Conservation (phyloP, 2,329 filamentous ascomycete species). For the Pyrenochaeta sp. region DNA sequence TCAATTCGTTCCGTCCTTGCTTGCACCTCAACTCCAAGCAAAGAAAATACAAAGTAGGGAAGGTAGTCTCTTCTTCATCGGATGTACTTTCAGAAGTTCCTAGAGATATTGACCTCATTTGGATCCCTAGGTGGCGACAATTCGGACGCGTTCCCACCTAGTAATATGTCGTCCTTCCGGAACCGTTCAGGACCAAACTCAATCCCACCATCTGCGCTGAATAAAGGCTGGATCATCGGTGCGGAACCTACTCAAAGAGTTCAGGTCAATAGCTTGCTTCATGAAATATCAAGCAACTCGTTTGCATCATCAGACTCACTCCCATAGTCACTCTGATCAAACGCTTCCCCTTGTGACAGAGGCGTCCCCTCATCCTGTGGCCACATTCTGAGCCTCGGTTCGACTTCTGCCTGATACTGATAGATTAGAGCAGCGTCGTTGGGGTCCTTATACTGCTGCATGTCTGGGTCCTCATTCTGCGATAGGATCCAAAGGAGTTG, state of each 20-base stretch:
- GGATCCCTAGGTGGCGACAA: background rate
- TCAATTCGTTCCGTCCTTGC: background rate
- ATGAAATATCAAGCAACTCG: constrained; percentile 26
- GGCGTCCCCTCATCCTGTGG: constrained; percentile 38
- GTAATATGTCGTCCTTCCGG: background rate
- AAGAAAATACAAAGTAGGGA: background rate
- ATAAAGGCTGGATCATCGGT: background rate
- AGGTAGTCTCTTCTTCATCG: background rate
- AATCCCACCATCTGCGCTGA: background rate
- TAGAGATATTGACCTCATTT: background rate
- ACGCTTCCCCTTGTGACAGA: constrained; percentile 40
- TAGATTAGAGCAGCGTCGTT: constrained; percentile 35
- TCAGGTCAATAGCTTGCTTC: background rate
- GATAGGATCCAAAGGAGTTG: constrained; percentile 27
- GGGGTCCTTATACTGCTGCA: constrained; percentile 27
- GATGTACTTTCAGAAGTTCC: constrained; percentile 2
- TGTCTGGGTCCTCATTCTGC: constrained; percentile 27
- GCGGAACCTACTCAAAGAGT: background rate
- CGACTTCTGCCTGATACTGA: constrained; percentile 32
- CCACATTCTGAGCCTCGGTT: constrained; percentile 33
- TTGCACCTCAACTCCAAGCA: background rate
- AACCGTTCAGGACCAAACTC: background rate
- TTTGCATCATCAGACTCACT: constrained; percentile 45
- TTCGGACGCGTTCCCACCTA: background rate
- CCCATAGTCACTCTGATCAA: constrained; percentile 48